phyloP scores from a whole-genome alignment of 2,329 filamentous ascomycete genomes.

The Pseudofabraea citricarpa region DNA sequence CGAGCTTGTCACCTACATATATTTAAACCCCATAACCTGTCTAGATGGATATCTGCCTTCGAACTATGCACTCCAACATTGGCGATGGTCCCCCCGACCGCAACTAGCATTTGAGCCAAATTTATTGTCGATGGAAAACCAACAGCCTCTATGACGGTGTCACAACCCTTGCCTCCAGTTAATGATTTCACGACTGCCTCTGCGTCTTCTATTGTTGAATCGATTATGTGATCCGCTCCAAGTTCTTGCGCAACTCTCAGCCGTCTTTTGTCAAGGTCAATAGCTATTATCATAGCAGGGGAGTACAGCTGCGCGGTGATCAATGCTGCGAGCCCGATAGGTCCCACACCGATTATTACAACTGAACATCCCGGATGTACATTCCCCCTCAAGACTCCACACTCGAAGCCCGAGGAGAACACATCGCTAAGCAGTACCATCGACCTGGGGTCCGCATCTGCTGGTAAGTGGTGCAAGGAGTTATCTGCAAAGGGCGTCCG shows the following conservation, averaged over 20 bases:
- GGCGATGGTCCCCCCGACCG: conserved; percentile 45
- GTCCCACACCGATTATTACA: conserved; percentile 48
- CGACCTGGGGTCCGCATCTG: conserved; percentile 73
- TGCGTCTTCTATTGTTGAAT: conserved; percentile 29
- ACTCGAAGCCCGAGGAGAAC: conserved; percentile 49
- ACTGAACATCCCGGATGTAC: conserved; percentile 45
- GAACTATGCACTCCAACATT: conserved; percentile 53
- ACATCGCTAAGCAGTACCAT: conserved; percentile 53
- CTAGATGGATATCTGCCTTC: conserved; percentile 43
- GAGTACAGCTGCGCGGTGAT: conserved; percentile 49
- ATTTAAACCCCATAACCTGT: conserved; percentile 49
- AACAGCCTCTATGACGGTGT: conserved; percentile 53
- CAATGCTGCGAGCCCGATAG: conserved; percentile 46
- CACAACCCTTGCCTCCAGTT: conserved; percentile 44
- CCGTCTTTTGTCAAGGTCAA: conserved; percentile 44
- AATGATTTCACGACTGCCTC: conserved; percentile 32
- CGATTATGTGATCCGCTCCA: conserved; percentile 42
- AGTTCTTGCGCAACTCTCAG: conserved; percentile 40
- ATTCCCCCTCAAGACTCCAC: conserved; percentile 44
- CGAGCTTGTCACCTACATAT: conserved; percentile 34
- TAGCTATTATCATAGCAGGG: conserved; percentile 42
- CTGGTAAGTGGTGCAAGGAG: conserved; percentile 72
- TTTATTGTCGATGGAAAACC: conserved; percentile 47
- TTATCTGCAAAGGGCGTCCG: conserved; percentile 74
- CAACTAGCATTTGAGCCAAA: conserved; percentile 47